Evolutionary conservation across 139 green algal genomes (phyloP).

Genomic region (Chlorella sp.): DNA sequence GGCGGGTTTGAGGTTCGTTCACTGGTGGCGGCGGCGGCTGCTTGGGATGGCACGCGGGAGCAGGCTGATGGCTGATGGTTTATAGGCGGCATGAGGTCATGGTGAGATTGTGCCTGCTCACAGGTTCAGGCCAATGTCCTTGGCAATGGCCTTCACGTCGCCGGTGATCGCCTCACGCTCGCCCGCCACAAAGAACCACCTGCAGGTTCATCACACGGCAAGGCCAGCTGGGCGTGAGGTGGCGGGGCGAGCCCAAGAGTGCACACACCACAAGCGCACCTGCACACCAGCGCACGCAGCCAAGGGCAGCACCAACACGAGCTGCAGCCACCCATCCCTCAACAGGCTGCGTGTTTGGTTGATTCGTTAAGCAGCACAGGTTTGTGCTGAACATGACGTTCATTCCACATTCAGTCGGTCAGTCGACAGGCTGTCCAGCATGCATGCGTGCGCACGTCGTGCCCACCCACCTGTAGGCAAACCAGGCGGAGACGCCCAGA

Average conservation of each 20-base stretch:
- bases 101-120: background rate
- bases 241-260: background rate
- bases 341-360: too few relatives aligned
- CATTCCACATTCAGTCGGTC: background rate
- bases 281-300: background rate
- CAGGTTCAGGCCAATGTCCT: slow-evolving; percentile 23
- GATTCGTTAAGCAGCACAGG: too few relatives aligned
- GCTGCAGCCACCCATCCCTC: too few relatives aligned
- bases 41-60: too few relatives aligned
- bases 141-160: background rate
- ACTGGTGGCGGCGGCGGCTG: too few relatives aligned
- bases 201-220: background rate
- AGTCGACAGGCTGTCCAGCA: background rate
- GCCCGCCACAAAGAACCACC: slow-evolving; percentile 32
- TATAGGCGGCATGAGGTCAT: too few relatives aligned
- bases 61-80: too few relatives aligned
- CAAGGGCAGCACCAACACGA: background rate
- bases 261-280: background rate
- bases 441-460: too few relatives aligned
- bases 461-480: slow-evolving; percentile 29
- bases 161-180: slow-evolving; percentile 21
- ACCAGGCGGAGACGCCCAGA: slow-evolving; percentile 43
- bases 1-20: too few relatives aligned
- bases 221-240: background rate
- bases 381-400: too few relatives aligned